Percentiles rank a stretch among this genome's conserved stretches.
Evolutionary conservation across 2,329 filamentous ascomycete species (phyloP).

Genomic region (Arthrobotrys iridis): DNA sequence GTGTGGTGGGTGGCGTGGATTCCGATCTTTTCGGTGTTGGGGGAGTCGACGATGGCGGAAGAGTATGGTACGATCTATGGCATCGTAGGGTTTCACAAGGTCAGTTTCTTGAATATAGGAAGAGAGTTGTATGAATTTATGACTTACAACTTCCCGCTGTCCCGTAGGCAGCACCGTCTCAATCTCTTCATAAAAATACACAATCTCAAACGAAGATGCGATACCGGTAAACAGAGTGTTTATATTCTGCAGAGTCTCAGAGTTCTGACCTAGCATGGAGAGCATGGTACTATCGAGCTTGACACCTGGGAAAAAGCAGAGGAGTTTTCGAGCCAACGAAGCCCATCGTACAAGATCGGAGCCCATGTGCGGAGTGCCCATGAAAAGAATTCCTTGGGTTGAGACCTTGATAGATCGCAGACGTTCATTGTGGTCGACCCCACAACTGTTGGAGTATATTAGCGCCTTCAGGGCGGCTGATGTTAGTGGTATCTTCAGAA

Average conservation of each 20-base stretch:
- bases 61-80: constrained; percentile 73
- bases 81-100: background rate
- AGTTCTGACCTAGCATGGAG: constrained; percentile 76
- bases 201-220: constrained; percentile 74
- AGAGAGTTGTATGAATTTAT: background rate
- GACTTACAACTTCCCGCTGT: constrained; percentile 55
- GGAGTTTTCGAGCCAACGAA: constrained; percentile 73
- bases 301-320: constrained; percentile 73
- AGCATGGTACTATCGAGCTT: constrained; percentile 75
- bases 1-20: constrained; percentile 76
- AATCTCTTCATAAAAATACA: constrained; percentile 79
- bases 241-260: constrained; percentile 78
- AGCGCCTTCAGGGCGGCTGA: constrained; percentile 48
- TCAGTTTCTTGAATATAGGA: background rate
- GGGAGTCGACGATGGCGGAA: constrained; percentile 70
- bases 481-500: too few species aligned
- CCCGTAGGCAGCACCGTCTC: constrained; percentile 68
- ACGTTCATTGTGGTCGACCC: constrained; percentile 57
- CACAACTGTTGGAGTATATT: constrained; percentile 57
- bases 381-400: constrained; percentile 79
- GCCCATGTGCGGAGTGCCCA: constrained; percentile 79
- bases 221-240: constrained; percentile 78
- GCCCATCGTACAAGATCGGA: constrained; percentile 76
- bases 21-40: constrained; percentile 62
- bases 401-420: constrained; percentile 58